Evolutionary conservation across 2,329 filamentous ascomycete species (phyloP), one percentile per base, ranked within the genome.

Genomic region (Diaporthe ampelina): DNA sequence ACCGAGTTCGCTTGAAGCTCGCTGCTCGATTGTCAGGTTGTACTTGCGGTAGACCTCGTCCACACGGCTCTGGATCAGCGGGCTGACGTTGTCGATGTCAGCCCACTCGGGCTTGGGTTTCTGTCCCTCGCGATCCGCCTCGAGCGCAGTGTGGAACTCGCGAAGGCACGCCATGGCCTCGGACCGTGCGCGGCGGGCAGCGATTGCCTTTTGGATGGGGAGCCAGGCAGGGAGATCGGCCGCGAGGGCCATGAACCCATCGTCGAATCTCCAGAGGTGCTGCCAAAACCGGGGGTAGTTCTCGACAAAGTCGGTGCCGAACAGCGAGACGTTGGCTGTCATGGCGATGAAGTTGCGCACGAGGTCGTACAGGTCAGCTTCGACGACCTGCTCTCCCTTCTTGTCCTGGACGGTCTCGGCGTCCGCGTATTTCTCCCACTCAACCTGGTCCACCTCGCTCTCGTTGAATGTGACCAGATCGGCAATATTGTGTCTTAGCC

Each of bases 271-370:
- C 84, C 84, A 86, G 50, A 86, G 75, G 17, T 81, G 77, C 45
- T 81, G 76, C 79, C 82, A 84, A 26, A 85, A 80, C 0, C 84
- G 81, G 3, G 82, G 80, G 19, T 83, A 85, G 76, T 85, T 84
- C 37, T 84, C 80, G 58, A 84, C 79, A 77, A 86, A 84, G 73
- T 85, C 82, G 4, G 81, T 82, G n/a, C 85, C 85, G 61, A 85
- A 82, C 7, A 85, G 77, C 2, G 82, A 79, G 4, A 79, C 76
- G 17, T 80, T 84, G 11, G 82, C 80, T 3, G 83, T 81, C 26
- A 78, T 79, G 35, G 82, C 81, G 11, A 84, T 78, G 73, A 84
- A 85, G 73, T 82, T 82, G 19, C 80, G 82, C 4, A 81, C 77
- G 40, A 85, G 75, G 26, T 81, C 80, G 56, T 81, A 79, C 58